Base-by-base conservation (phyloP, 768 basidiomycete genomes). In the Pholiota conissans region DNA sequence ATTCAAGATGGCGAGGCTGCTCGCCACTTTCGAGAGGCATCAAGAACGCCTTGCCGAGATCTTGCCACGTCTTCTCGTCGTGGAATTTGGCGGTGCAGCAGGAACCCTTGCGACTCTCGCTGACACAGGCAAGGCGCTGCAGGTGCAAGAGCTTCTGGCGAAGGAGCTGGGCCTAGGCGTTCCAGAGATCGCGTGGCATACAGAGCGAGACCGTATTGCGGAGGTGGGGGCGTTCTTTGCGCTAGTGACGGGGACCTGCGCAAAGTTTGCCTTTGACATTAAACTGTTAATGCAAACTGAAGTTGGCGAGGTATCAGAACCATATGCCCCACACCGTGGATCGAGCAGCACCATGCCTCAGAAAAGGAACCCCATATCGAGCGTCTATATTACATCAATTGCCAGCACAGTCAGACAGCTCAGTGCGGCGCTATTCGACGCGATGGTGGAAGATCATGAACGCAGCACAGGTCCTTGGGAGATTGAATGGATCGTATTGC, bases 281-380 rank as follows among this genome's bases (percentile, higher is more conserved):
- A 79, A 80, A 57, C 67, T 80, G 22, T 65, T 79, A 26, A 79
- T 76, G 76, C 79, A 80, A 61, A 79, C 77, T 0, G 79, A 80
- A 61, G 73, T 80, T 1, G 76, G 61, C 3, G 79, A 80, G 48
- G 65, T 79, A 24, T 76, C 75, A 3, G 78, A 80, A 58, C 78
- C 78, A 2, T 80, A 73, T 49, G 67, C 75, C 29, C 64, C 72
- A 10, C 72, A 79, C 46, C 75, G 77, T 18, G 78, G 78, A 0
- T 79, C 76, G 7, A 80, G 78, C 57, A 77, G 75, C 58, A 79
- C 79, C 14, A 80, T 80, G 79, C 79, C 77, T 18, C 79, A 80
- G 58, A 80, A 80, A 52, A 72, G 79, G n/a, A 80, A 80, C 53
- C 76, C 77, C 0, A 75, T 79, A 34, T 75, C 74, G 2, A 73